Base-by-base conservation (phyloP, 805 yeast species). In the Helenozyma baotianmanensis region DNA sequence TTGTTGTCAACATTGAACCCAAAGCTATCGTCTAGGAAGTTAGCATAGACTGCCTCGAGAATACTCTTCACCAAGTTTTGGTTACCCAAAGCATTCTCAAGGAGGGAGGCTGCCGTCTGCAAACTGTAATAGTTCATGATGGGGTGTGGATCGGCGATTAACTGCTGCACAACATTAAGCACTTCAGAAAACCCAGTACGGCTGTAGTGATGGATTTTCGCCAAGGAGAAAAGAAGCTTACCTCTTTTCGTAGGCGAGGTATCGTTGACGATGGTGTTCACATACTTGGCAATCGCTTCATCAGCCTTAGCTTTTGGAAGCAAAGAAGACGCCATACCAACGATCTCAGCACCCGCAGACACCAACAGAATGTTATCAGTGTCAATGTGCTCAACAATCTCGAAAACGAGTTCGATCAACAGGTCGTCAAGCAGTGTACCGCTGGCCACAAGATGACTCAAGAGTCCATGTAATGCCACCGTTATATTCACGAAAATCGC, bases 101-200 rank as follows among this genome's bases (percentile, higher is more conserved):
- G 62, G 9, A 83, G 54, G 1, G 72, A 58, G 2, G 73, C 56
- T 26, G 82, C 52, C 0, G 92, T 73, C 29, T 72, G 72, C 45
- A 88, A 53, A 1, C 90, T 69, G 70, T 88, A 81, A 34, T 75
- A 70, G 51, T 85, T 89, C 12, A 92, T 88, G 1, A 76, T 62
- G 0, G 96, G 96, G 51, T 89, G 90, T 0, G 96, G 89, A 55
- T 90, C 97, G 14, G 61, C 61, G 4, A 80, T 54, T 18, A 90
- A 64, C 11, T 83, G 78, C 23, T 70, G 55, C 2, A 79, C 50
- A 4, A 86, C 76, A 22, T 77, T 78, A 36, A 71, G 64, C 3
- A 81, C 71, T 4, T 72, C 63, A 19, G 33, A 43, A 29, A 58
- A 60, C 1, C 63, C 64, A 13, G 37, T 14, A n/a, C 51, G 55